A percentile compares a stretch with the other conserved stretches of the same genome.
Conservation (phyloP, 441 rosid species). For the Jatropha podagrica region DNA sequence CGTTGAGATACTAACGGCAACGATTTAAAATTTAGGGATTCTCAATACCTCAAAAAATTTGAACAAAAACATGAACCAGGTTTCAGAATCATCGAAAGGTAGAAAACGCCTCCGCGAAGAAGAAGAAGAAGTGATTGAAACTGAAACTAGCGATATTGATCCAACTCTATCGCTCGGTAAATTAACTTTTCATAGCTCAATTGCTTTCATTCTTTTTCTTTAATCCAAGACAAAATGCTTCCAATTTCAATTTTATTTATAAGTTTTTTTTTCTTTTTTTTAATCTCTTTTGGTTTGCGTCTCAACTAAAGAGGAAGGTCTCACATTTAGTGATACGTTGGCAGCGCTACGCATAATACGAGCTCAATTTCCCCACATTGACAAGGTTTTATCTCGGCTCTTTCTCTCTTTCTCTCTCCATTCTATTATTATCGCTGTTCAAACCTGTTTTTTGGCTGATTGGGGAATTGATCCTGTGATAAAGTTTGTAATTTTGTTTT, state of each 20-base stretch:
- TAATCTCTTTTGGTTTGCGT: background rate
- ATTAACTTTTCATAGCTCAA: background rate
- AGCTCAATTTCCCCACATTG: conserved; percentile 78
- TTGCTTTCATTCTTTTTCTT: background rate
- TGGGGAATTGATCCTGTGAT: background rate
- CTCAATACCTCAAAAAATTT: background rate
- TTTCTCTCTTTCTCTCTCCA: background rate
- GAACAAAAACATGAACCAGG: background rate
- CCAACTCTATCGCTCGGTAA: conserved; percentile 46
- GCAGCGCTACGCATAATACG: conserved; percentile 88
- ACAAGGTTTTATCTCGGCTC: conserved; percentile 46
- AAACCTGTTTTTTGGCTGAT: background rate
- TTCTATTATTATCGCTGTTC: too few relatives aligned
- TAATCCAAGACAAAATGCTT: too few relatives aligned
- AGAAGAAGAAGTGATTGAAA: conserved; percentile 28
- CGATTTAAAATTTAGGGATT: conserved; percentile 14
- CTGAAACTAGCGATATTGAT: conserved; percentile 28
- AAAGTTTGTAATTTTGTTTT: background rate
- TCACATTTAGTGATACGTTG: conserved; percentile 69
- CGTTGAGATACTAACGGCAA: background rate
- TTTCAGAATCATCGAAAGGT: conserved; percentile 26
- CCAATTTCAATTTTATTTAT: background rate
- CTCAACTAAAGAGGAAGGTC: conserved; percentile 53
- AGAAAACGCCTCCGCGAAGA: conserved; percentile 44
- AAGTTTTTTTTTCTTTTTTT: background rate